phyloP scores from a whole-genome alignment of 2,329 filamentous ascomycete genomes.

The Lachnellula occidentalis region DNA sequence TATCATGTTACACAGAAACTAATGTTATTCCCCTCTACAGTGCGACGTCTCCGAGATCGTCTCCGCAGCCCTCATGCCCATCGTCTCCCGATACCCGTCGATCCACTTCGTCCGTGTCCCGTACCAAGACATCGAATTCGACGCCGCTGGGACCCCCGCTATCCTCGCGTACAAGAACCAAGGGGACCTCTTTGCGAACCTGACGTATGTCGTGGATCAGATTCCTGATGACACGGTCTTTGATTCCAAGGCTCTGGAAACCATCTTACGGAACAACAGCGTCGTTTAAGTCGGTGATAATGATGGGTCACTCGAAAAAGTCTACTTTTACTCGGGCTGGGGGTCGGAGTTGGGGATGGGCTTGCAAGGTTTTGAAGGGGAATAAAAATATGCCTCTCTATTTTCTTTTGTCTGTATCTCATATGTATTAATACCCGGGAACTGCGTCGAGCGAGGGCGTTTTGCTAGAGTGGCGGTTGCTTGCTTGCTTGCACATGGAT shows the following conservation, averaged over 20 bases:
- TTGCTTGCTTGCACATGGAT: not conserved
- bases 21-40: slow-evolving; percentile 40
- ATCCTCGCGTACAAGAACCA: slow-evolving; percentile 81
- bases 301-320: too few species aligned
- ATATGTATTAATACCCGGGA: not conserved
- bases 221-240: slow-evolving; percentile 66
- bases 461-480: not conserved
- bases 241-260: slow-evolving; percentile 47
- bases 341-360: not conserved
- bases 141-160: slow-evolving; percentile 80
- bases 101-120: slow-evolving; percentile 88
- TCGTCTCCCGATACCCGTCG: slow-evolving; percentile 65
- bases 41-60: slow-evolving; percentile 74
- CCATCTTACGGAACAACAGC: slow-evolving; percentile 46
- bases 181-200: slow-evolving; percentile 84
- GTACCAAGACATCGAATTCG: slow-evolving; percentile 90
- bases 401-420: not conserved
- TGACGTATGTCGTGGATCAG: slow-evolving; percentile 82
- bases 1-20: slow-evolving; percentile 9
- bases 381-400: not conserved
- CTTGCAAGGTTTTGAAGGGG: not conserved
- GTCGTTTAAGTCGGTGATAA: slow-evolving; percentile 30
- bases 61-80: slow-evolving; percentile 68
- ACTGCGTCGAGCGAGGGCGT: not conserved
- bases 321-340: not conserved